Evolutionary conservation across 176 grass and related monocot genomes (phyloP).

Genomic region (Oryza punctata): DNA sequence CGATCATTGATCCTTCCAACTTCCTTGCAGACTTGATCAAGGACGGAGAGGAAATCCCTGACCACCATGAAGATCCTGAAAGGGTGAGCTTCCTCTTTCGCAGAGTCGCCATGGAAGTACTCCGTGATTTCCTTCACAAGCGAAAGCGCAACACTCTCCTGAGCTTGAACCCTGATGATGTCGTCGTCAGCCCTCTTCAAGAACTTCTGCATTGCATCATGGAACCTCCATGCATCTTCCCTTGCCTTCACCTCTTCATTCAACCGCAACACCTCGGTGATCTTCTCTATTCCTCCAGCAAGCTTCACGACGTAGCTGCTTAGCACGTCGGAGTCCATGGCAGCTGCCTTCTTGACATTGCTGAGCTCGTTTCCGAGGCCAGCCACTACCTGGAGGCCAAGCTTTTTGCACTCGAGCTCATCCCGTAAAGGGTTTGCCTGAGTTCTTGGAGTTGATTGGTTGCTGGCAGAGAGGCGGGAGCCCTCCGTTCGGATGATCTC

Average conservation of each 20-base stretch:
- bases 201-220: constrained; percentile 75
- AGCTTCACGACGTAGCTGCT: constrained; percentile 89
- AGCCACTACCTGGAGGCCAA: constrained; percentile 79
- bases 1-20: constrained; percentile 73
- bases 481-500: constrained; percentile 91
- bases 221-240: constrained; percentile 58
- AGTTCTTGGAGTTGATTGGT: constrained; percentile 51
- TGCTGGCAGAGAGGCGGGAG: constrained; percentile 44
- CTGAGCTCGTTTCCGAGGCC: constrained; percentile 73
- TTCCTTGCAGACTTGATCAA: constrained; percentile 93
- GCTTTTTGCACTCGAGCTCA: constrained; percentile 76
- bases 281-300: constrained; percentile 80
- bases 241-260: constrained; percentile 46
- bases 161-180: constrained; percentile 81
- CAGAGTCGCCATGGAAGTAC: constrained; percentile 90
- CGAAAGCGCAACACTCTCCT: constrained; percentile 86
- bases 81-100: constrained; percentile 89
- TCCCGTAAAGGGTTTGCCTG: constrained; percentile 60
- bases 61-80: constrained; percentile 99
- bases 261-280: constrained; percentile 72
- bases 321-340: constrained; percentile 92
- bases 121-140: constrained; percentile 95
- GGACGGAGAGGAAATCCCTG: constrained; percentile 78
- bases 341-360: constrained; percentile 90
- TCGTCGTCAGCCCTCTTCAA: constrained; percentile 74